Evolutionary conservation across 495 filamentous ascomycete species (phyloP), one percentile per base, ranked within the genome.

Genomic region (Podospora pseudopauciseta): DNA sequence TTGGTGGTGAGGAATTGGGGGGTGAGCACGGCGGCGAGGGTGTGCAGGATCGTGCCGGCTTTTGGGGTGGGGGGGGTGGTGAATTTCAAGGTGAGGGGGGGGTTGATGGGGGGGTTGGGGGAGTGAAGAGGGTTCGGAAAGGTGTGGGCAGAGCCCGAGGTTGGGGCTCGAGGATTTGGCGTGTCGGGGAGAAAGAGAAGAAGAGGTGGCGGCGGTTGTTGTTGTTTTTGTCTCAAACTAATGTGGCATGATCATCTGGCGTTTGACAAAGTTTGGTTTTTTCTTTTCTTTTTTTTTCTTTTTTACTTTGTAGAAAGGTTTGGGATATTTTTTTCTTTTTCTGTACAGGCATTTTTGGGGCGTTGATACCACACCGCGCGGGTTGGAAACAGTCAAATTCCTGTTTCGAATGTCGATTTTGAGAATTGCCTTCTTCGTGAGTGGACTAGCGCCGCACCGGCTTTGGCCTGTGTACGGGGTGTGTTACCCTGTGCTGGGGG

Each of bases 21-120:
- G 27, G 83, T 90, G 9, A 96, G 92, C 73, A 87, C 86, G 55
- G 83, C 86, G 73, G 94, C 94, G 70, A 83, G 95, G 62, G 91
- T 97, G 82, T 91, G 90, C 55, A 88, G 95, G 80, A 97, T 97
- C 72, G 85, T 98, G 28, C 94, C 95, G 61, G 94, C 94, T 19
- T 97, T 97, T 85, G 94, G 94, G 30, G 81, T 97, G 58, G 94
- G 94, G 1, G 94, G 94, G 3, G 93, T 97, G 59, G 90, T 93
- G 3, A 98, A 97, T 83, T 82, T 85, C 62, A 84, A 88, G 70
- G 82, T 97, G 63, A 85, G 94, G 72, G 83, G 80, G 76, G 74
- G 70, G 64, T 64, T 85, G 32, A 84, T 84, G 81, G 79, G 80
- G 71, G 73, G 65, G 70, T 69, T 83, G 23, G n/a, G 44, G 34